Evolutionary conservation across 2,329 filamentous ascomycete species (phyloP), one percentile per base, ranked within the genome.

Genomic region (Diaporthe velutina): DNA sequence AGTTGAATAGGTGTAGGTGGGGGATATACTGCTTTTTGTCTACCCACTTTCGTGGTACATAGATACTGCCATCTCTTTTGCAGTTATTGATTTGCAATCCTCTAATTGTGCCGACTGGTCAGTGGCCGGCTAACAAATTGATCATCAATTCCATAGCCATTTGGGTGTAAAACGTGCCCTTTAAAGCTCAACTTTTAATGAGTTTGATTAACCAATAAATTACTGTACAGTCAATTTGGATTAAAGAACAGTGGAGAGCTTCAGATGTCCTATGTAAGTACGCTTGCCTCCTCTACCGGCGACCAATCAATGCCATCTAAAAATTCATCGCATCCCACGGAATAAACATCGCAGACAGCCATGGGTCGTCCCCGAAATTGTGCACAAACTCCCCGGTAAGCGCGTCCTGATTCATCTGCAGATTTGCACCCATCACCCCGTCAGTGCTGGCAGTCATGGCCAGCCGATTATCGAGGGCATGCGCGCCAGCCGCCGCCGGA

Each of bases 271-370:
- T 40, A 40, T 25, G 4, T 30, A 61, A 1, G 4, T n/a, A 6
- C 15, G 17, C 19, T 13, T 12, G 42, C 17, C 19, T 22, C 42
- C 22, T 33, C 25, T 17, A 30, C 28, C 15, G 28, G 22, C 22
- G 3, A 15, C 13, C 15, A 9, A 22, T 22, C 13, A 17, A 25
- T 19, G 13, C 19, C 45, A 9, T 12, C 25, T 61, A 76, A 40
- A 74, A 72, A 45, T 76, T 74, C 73, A 74, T 73, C 3, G 73
- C 70, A 30, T 76, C 71, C 75, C 73, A 75, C 15, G 75, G 73
- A 13, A 73, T 68, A 40, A 75, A 76, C 28, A 75, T 75, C 6
- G 73, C 75, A 25, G 75, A 76, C 10, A 76, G 67, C 74, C 75
- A 76, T 9, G 70, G 73, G 13, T 76, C 75, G 50, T 75, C 73